A percentile compares a stretch with the other conserved stretches of the same genome.
Conservation (phyloP, 228 moss, liverwort and hornwort species). For the Sphagnum fallax region DNA sequence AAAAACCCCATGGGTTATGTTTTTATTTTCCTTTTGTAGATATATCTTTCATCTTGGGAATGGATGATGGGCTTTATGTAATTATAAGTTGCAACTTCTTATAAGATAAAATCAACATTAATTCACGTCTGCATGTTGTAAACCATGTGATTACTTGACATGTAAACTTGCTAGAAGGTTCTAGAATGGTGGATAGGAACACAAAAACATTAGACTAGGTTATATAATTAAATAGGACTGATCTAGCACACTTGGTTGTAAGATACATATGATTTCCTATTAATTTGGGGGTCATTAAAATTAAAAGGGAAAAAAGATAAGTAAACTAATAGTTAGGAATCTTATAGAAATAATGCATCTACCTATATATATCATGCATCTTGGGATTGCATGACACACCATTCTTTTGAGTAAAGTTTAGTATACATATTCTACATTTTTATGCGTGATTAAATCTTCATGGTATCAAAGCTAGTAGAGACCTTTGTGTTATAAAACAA, state of each 20-base stretch:
- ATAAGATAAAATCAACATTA: too few relatives aligned
- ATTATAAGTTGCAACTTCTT: too few relatives aligned
- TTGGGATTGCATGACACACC: not conserved
- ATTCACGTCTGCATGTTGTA: too few relatives aligned
- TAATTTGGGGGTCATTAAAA: not conserved
- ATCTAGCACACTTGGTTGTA: not conserved
- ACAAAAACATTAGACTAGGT: too few relatives aligned
- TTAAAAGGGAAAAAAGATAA: not conserved
- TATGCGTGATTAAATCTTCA: not conserved
- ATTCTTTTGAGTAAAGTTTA: not conserved
- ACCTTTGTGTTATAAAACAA: not conserved
- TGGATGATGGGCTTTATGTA: too few relatives aligned
- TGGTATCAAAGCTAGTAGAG: not conserved
- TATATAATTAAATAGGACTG: too few relatives aligned
- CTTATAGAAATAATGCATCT: not conserved
- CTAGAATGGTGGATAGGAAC: too few relatives aligned
- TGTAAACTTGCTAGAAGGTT: too few relatives aligned
- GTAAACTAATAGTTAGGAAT: not conserved
- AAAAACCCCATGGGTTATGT: too few relatives aligned
- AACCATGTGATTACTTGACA: too few relatives aligned
- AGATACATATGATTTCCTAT: not conserved
- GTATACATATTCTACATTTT: not conserved
- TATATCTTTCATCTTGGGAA: too few relatives aligned
- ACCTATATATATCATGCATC: not conserved
- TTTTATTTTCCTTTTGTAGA: too few relatives aligned